Conservation (phyloP, 352 stramenopile genomes). For the Globisporangium emineosum region DNA sequence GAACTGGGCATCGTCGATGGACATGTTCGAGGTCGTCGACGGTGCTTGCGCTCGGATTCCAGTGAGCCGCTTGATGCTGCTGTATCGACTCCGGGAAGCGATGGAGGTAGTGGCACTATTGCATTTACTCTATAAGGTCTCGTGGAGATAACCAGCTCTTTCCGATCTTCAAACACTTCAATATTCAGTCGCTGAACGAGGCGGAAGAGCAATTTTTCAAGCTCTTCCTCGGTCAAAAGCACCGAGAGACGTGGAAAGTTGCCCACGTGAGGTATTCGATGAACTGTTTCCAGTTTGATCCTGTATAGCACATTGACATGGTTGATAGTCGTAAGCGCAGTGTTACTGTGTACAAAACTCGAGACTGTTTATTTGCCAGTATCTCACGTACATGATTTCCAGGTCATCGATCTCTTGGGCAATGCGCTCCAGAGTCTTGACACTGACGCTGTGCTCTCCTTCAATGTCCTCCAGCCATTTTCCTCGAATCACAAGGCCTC, state of each 20-base stretch:
- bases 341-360: background rate
- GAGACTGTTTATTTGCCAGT: background rate
- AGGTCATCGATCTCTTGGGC: conserved; percentile 64
- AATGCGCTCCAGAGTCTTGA: conserved; percentile 36
- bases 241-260: conserved; percentile 71
- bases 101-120: background rate
- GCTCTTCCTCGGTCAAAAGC: conserved; percentile 56
- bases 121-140: conserved; percentile 10
- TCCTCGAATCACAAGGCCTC: conserved; percentile 51
- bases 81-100: background rate
- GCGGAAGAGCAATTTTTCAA: conserved; percentile 54
- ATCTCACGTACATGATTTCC: conserved; percentile 57
- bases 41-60: background rate
- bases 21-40: conserved; percentile 31
- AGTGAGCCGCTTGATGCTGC: background rate
- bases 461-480: conserved; percentile 37
- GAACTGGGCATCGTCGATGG: conserved; percentile 46
- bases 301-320: conserved; percentile 21
- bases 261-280: conserved; percentile 31
- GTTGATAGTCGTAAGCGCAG: background rate
- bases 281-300: conserved; percentile 74
- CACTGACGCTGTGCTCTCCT: conserved; percentile 29
- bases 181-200: conserved; percentile 55
- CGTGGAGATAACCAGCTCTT: conserved; percentile 28
- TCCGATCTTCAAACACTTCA: conserved; percentile 27